These are phyloP conservation scores for Rhodotorula sp. DNA, from an alignment of 1,284 basidiomycete species.

Conservation along the genomic window DNA sequence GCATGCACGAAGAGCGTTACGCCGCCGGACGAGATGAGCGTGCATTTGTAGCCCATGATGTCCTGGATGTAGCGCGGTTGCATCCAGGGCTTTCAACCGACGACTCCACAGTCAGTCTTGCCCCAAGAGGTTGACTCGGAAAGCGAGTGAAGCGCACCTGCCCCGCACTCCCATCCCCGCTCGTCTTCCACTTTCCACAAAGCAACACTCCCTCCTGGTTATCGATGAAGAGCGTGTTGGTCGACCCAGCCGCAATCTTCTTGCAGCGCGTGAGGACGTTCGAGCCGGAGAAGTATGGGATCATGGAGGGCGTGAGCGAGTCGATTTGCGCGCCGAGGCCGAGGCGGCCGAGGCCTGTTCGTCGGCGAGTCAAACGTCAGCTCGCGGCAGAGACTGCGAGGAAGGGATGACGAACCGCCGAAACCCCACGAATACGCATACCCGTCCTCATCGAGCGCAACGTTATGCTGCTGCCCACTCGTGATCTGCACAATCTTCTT, in stretches of 20 bases:
- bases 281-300: slow-evolving; percentile 68
- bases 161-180: slow-evolving; percentile 69
- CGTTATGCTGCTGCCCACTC: slow-evolving; percentile 79
- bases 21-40: slow-evolving; percentile 63
- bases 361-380: slow-evolving; percentile 55
- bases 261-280: slow-evolving; percentile 64
- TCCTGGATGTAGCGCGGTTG: slow-evolving; percentile 77
- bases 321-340: slow-evolving; percentile 76
- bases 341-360: slow-evolving; percentile 51
- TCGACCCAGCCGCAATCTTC: slow-evolving; percentile 72
- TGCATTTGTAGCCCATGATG: slow-evolving; percentile 58
- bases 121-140: not conserved
- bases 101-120: not conserved
- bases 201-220: slow-evolving; percentile 62
- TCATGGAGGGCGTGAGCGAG: slow-evolving; percentile 63
- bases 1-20: slow-evolving; percentile 82
- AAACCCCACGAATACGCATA: slow-evolving; percentile 84
- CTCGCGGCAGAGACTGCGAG: not conserved
- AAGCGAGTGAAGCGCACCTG: slow-evolving; percentile 36
- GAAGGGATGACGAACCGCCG: slow-evolving; percentile 25
- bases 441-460: slow-evolving; percentile 76
- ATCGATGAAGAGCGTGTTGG: slow-evolving; percentile 79
- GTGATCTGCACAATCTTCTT: slow-evolving; percentile 70
- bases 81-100: slow-evolving; percentile 74
- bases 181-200: slow-evolving; percentile 69